Base-by-base conservation (phyloP, 805 yeast species). In the Sporopachydermia quercuum region DNA sequence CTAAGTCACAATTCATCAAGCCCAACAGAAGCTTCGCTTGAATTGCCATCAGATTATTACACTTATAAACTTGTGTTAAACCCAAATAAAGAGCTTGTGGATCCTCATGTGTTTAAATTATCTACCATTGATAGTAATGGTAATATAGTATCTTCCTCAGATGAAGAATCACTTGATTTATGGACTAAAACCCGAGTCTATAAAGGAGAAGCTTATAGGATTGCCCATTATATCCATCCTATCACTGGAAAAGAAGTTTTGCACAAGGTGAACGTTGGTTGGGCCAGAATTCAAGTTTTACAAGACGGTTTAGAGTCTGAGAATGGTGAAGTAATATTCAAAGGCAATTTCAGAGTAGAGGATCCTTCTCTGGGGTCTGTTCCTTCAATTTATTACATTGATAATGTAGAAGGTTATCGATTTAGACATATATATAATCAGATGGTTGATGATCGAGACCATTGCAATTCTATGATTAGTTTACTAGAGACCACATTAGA, bases 341-440 rank as follows among this genome's bases (percentile, higher is more conserved):
- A 47, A 23, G 61, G 60, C 13, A 41, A 56, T 1, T 56, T 58
- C 54, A 46, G 46, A 36, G 58, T 55, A 39, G 60, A 54, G 36
- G 55, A 50, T 38, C 40, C 36, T 6, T 49, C 49, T 1, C 49
- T 55, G 5, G 59, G 59, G 6, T 49, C 51, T 18, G 52, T 55
- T 1, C 36, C 49, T 2, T 40, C 58, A 1, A 41, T 50, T 3
- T 55, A 55, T 37, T 56, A 52, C 17, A 34, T 55, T 13, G 45
- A 46, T 35, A 40, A 43, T 3, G 37, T 15, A 13, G 43, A 41
- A 16, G 34, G 44, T 3, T 33, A 49, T 17, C 34, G 15, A 37
- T 37, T 19, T 17, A 30, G 19, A 33, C 43, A 36, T 19, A n/a
- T n/a, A n/a, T n/a, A n/a, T n/a, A n/a, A n/a, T n/a, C n/a, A n/a